A percentile compares a stretch with the other conserved stretches of the same genome.
These are phyloP conservation scores for Exserohilum rostratum DNA, from an alignment of 2,329 filamentous ascomycete genomes.

Conservation along the genomic window DNA sequence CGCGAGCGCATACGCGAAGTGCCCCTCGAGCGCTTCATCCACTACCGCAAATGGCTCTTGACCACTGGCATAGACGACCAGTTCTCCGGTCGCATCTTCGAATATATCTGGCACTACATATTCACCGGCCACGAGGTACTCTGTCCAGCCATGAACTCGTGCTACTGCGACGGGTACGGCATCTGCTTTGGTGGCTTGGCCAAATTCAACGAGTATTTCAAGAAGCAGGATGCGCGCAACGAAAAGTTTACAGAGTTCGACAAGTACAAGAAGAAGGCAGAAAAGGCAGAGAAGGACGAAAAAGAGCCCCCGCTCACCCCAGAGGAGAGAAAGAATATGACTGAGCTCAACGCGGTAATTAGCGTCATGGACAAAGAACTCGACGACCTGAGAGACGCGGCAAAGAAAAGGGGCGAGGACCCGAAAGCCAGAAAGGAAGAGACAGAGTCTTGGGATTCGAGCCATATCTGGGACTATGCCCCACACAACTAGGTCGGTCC, in stretches of 20 bases:
- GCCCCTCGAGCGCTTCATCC: conserved; percentile 58
- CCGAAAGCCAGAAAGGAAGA: conserved; percentile 38
- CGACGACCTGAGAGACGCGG: conserved; percentile 36
- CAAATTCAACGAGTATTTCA: conserved; percentile 58
- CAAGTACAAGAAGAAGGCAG: conserved; percentile 47
- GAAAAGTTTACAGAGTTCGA: conserved; percentile 50
- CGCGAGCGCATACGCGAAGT: conserved; percentile 57
- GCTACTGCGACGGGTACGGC: conserved; percentile 70
- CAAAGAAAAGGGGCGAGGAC: conserved; percentile 44
- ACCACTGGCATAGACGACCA: conserved; percentile 47
- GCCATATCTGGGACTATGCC: conserved; percentile 46
- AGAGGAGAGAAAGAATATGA: conserved; percentile 27
- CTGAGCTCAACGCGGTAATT: conserved; percentile 29
- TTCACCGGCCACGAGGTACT: conserved; percentile 49
- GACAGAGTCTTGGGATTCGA: conserved; percentile 43
- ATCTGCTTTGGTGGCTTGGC: conserved; percentile 63
- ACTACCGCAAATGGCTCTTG: conserved; percentile 60
- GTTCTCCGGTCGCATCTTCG: conserved; percentile 48
- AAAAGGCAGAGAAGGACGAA: conserved; percentile 39
- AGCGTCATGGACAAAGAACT: conserved; percentile 35
- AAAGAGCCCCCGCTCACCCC: conserved; percentile 29
- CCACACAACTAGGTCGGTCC: conserved; percentile 25
- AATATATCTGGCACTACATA: conserved; percentile 51
- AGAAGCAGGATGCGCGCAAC: conserved; percentile 52
- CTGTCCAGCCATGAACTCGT: conserved; percentile 48